phyloP scores from a whole-genome alignment of 768 basidiomycete genomes.

The Leccinum obscurum region DNA sequence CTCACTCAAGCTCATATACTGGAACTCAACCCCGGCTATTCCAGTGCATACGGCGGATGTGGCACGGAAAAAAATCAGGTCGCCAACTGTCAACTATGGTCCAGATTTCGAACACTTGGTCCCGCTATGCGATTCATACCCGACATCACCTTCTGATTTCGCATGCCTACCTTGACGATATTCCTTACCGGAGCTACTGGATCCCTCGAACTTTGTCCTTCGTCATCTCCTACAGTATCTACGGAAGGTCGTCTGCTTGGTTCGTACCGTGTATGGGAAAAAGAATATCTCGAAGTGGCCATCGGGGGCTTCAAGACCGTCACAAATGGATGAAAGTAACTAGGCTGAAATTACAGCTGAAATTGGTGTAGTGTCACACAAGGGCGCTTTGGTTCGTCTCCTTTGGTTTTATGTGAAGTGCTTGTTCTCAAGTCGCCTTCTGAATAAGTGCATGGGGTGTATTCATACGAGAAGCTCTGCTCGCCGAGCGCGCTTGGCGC shows the following conservation, averaged over 20 bases:
- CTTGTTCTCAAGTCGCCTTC: background rate
- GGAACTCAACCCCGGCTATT: conserved; percentile 18
- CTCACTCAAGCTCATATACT: conserved; percentile 2
- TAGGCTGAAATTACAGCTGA: conserved; percentile 73
- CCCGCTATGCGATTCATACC: conserved; percentile 61
- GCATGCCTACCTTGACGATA: conserved; percentile 59
- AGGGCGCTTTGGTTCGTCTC: conserved; percentile 88
- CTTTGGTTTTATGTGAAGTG: background rate
- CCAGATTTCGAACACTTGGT: conserved; percentile 74
- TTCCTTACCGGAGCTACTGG: conserved; percentile 98
- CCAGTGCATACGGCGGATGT: conserved; percentile 8
- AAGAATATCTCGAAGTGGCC: conserved; percentile 72
- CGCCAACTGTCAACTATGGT: conserved; percentile 56
- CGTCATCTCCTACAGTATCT: conserved; percentile 73
- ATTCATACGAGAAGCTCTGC: conserved; percentile 92
- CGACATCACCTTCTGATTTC: conserved; percentile 59
- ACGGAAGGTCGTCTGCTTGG: conserved; percentile 88
- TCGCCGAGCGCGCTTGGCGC: conserved; percentile 92
- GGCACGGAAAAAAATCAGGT: conserved; percentile 19
- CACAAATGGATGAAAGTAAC: conserved; percentile 61
- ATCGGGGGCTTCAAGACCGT: conserved; percentile 75
- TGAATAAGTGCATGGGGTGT: conserved; percentile 94
- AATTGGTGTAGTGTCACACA: conserved; percentile 85
- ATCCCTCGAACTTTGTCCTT: conserved; percentile 92
- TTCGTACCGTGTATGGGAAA: conserved; percentile 89